Evolutionary conservation across 1,284 basidiomycete species (phyloP).

Genomic region (Pascua sp.): DNA sequence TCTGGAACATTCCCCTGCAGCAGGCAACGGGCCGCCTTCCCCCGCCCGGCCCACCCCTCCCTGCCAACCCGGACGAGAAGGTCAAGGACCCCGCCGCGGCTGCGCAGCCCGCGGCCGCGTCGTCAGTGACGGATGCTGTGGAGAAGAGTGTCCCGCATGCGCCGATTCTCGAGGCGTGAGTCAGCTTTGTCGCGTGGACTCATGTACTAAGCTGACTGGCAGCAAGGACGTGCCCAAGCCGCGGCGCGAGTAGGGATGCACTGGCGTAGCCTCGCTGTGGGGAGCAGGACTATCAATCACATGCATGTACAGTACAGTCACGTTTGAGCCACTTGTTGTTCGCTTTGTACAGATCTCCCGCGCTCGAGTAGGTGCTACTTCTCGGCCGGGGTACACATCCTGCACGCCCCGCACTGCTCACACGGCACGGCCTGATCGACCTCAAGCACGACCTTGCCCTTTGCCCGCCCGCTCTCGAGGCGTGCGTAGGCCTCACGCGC

Average conservation of each 20-base stretch:
- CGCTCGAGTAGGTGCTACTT: background rate
- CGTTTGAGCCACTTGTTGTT: background rate
- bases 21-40: conserved; percentile 25
- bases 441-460: conserved; percentile 59
- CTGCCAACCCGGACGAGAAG: background rate
- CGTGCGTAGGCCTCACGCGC: conserved; percentile 60
- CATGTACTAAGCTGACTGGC: background rate
- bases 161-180: too few species aligned
- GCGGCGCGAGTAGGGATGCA: background rate
- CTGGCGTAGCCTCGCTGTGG: too few species aligned
- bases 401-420: too few species aligned
- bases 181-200: too few species aligned
- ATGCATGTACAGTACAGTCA: background rate
- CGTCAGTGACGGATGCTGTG: background rate
- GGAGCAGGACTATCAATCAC: background rate
- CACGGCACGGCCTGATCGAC: background rate
- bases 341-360: too few species aligned
- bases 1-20: conserved; percentile 32
- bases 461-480: conserved; percentile 57
- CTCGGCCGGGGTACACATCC: too few species aligned
- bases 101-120: too few species aligned
- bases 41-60: too few species aligned
- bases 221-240: background rate
- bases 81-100: background rate
- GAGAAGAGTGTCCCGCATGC: background rate